Conservation (phyloP, 75 land plant genomes). For the Adiantum capillusveneris region DNA sequence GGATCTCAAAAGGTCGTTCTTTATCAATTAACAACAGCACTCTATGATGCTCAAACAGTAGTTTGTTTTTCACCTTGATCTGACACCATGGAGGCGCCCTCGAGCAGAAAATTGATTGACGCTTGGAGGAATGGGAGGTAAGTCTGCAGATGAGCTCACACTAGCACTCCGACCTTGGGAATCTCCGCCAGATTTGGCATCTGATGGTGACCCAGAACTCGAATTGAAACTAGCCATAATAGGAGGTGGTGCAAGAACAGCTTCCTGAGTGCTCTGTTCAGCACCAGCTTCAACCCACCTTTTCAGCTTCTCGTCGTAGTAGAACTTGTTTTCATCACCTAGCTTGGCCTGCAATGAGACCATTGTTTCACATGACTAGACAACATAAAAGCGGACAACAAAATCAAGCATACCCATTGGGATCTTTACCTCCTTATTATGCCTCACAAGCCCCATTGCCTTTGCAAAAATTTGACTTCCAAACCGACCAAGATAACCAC, state of each 20-base stretch:
- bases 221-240: conserved; percentile 20
- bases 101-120: conserved; percentile 85
- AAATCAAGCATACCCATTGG: too few relatives aligned
- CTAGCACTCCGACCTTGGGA: neutral
- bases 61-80: conserved; percentile 55
- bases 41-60: neutral
- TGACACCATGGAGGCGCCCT: conserved; percentile 63
- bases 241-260: conserved; percentile 82
- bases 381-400: too few relatives aligned
- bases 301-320: conserved; percentile 92
- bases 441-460: conserved; percentile 50
- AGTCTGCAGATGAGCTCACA: conserved; percentile 35
- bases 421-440: conserved; percentile 1
- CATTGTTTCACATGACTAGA: too few relatives aligned
- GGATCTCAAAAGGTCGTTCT: neutral
- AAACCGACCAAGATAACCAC: conserved; percentile 52
- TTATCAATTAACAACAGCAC: neutral
- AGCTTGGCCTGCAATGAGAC: conserved; percentile 64
- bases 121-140: conserved; percentile 80
- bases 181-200: conserved; percentile 1
- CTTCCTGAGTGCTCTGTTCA: conserved; percentile 53
- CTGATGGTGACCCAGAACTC: conserved; percentile 25
- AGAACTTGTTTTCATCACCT: conserved; percentile 88
- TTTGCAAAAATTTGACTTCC: conserved; percentile 57
- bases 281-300: conserved; percentile 98